Base-by-base conservation (phyloP, 768 basidiomycete species). In the Pleurotus tuoliensis region DNA sequence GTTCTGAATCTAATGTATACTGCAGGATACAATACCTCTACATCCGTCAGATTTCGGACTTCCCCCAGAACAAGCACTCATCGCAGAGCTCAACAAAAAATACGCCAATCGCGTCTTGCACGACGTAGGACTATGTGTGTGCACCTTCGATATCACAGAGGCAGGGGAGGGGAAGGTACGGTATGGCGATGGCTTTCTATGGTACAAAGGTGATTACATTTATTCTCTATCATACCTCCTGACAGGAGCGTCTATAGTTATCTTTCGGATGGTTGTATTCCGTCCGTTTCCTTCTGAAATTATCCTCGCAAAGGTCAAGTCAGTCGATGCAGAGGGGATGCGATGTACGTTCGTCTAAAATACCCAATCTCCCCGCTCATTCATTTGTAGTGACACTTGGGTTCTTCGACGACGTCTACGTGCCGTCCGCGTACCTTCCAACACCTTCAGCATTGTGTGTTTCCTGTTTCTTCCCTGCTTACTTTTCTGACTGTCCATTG, bases 351-450 rank as follows among this genome's bases (percentile, higher is more conserved):
- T 1, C 46, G 11, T 16, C 40, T 40, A 18, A 5, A 52, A 39
- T 1, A 38, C 7, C n/a, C 4, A 5, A 16, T 5, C 12, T 47
- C 30, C 24, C 16, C 57, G 7, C 27, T 30, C 55, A 55, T 43
- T 16, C 34, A 22, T 43, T 8, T 55, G 34, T 63, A 96, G 94
- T 96, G 24, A 83, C 88, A 18, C 69, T 97, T 15, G 90, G 88
- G 16, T 98, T 98, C 76, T 98, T 98, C 64, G 92, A 94, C 70
- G 94, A 98, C 63, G 87, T 98, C 20, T 91, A 92, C 66, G 81
- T 98, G 46, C 92, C 94, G 0, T 71, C 81, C 0, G 74, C 81
- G 3, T 87, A 92, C 57, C 82, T 98, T 4, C 94, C 95, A 1
- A 83, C 88, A 63, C 88, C 92, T 24, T 82, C 80, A 39, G 83